Evolutionary conservation across 306 rosid genomes (phyloP).

Genomic region (Spatholobus suberectus): DNA sequence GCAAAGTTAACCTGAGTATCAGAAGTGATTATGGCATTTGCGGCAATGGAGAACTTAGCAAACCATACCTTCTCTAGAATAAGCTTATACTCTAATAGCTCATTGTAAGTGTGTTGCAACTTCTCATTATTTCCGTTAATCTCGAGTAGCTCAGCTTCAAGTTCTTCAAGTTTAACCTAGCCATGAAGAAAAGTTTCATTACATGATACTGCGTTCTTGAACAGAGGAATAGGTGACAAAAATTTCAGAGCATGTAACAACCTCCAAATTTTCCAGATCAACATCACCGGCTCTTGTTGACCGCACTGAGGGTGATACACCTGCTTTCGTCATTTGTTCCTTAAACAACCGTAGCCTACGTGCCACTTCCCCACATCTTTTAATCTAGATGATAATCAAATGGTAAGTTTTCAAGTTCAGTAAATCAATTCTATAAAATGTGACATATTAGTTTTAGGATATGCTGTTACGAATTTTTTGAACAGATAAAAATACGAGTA

Average conservation of each 20-base stretch:
- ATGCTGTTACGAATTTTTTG: conserved; percentile 7
- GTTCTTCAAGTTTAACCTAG: conserved; percentile 76
- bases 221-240: not conserved
- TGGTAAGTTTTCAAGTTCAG: conserved; percentile 17
- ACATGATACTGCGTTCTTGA: not conserved
- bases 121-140: conserved; percentile 73
- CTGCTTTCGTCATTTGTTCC: conserved; percentile 81
- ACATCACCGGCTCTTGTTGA: conserved; percentile 38
- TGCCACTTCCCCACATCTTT: conserved; percentile 88
- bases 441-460: not conserved
- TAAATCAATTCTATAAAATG: conserved; percentile 16
- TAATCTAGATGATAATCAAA: conserved; percentile 58
- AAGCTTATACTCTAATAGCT: conserved; percentile 77
- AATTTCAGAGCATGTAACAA: conserved; percentile 40
- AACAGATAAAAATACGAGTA: not conserved
- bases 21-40: not conserved
- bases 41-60: conserved; percentile 7
- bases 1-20: conserved; percentile 24
- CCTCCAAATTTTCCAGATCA: conserved; percentile 82
- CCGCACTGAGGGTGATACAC: conserved; percentile 51
- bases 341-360: conserved; percentile 70
- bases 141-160: conserved; percentile 81
- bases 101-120: conserved; percentile 68
- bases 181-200: conserved; percentile 25
- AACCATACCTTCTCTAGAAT: conserved; percentile 78